Evolutionary conservation across 441 rosid genomes (phyloP), one percentile per base, ranked within the genome.

Genomic region (Hura crepitans): DNA sequence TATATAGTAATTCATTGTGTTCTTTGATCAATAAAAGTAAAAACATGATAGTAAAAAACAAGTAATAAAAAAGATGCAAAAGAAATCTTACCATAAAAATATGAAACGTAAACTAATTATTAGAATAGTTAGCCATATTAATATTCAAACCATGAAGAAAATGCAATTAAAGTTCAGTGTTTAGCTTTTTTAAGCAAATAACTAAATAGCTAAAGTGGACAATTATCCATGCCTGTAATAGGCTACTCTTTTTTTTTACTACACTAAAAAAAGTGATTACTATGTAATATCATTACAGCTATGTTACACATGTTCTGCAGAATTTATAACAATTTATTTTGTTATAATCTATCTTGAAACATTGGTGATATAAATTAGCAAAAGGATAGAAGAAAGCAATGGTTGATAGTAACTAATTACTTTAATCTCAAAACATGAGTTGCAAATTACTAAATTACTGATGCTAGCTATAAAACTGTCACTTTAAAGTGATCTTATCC

Each of bases 11-110:
- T 15, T 0, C 11, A 23, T 15, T 55, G 31, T 0, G 56, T 50
- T 43, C 28, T n/a, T 68, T 54, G 58, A 54, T 66, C 15, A n/a
- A 18, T 22, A 49, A 4, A 47, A 70, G 60, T 53, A n/a, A 3
- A 58, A 57, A 18, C 5, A 15, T 43, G 25, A 33, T 17, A 65
- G 12, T 6, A 18, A 39, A n/a, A 56, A 25, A 17, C 3, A 4
- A 35, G 7, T 4, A 35, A 57, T 13, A 50, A n/a, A 39, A 27
- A 28, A 71, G 49, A 8, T 4, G 46, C 14, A 46, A 43, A 69
- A 22, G 10, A 59, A 59, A 42, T 27, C 2, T 6, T 20, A 1
- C 37, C 18, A 51, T 18, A 28, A 53, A 22, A 53, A 5, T 51
- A 12, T 35, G 50, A 61, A 18, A 37, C 25, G 23, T 5, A 22